A percentile compares a stretch with the other conserved stretches of the same genome.
phyloP scores from a whole-genome alignment of 2,329 filamentous ascomycete genomes.

The Fonsecaea pugnacius region DNA sequence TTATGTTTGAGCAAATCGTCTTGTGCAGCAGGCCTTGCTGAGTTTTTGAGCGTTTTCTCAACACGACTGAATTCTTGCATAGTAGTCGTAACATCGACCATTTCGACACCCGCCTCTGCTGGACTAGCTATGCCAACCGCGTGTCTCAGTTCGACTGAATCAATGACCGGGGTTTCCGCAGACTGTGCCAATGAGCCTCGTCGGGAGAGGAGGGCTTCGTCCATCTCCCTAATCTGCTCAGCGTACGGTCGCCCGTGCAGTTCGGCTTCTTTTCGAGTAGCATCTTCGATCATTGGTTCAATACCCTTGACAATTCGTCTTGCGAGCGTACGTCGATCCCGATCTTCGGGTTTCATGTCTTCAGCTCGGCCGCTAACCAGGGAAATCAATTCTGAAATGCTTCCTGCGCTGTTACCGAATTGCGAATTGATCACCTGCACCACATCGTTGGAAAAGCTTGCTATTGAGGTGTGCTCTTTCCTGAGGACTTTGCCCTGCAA shows the following conservation, averaged over 20 bases:
- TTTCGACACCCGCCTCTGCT: constrained; percentile 42
- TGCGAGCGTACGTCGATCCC: constrained; percentile 80
- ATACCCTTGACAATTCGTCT: constrained; percentile 86
- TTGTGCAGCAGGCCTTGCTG: constrained; percentile 4
- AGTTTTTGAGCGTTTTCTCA: constrained; percentile 3
- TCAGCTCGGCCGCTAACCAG: constrained; percentile 54
- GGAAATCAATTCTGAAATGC: constrained; percentile 54
- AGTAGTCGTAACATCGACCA: constrained; percentile 44
- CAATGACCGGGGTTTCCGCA: constrained; percentile 31
- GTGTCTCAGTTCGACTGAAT: constrained; percentile 43
- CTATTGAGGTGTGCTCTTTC: constrained; percentile 64
- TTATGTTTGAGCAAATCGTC: constrained; percentile 19
- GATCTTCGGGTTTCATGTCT: constrained; percentile 65
- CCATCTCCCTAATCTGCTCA: constrained; percentile 72
- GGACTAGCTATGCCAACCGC: constrained; percentile 28
- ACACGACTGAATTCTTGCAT: constrained; percentile 32
- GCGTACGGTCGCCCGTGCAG: constrained; percentile 72
- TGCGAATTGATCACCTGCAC: constrained; percentile 60
- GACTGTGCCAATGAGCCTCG: constrained; percentile 54
- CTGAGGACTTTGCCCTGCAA: constrained; percentile 60
- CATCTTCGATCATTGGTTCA: constrained; percentile 75
- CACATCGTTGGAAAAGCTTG: constrained; percentile 64
- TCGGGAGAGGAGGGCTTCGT: constrained; percentile 64
- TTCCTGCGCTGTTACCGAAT: constrained; percentile 55
- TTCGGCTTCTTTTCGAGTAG: constrained; percentile 79